Conservation (phyloP, 345 rosid genomes). For the Iberis pinnata region DNA sequence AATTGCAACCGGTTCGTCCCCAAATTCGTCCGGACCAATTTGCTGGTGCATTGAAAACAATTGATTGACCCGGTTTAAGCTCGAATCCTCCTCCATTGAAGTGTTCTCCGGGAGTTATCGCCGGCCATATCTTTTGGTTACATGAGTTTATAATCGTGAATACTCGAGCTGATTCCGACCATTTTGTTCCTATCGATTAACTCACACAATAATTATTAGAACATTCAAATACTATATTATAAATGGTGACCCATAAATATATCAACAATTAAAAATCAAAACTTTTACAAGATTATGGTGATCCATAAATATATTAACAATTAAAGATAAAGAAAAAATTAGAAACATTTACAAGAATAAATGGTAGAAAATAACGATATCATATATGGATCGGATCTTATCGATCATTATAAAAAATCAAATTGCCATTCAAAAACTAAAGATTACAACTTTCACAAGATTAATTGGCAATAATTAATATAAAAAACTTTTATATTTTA, state of each 20-base stretch:
- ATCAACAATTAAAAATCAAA: no score
- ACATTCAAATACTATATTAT: background rate
- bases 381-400: no score
- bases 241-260: background rate
- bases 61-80: constrained; percentile 52
- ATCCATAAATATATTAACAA: no score
- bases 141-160: constrained; percentile 74
- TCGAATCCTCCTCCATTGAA: constrained; percentile 52
- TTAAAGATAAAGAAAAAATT: no score
- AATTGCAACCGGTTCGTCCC: constrained; percentile 75
- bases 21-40: constrained; percentile 91
- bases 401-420: no score
- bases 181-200: constrained; percentile 32
- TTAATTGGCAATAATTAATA: no score
- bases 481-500: no score
- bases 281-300: no score
- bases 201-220: background rate
- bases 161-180: constrained; percentile 39
- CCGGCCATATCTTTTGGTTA: constrained; percentile 71
- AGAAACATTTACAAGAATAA: no score
- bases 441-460: no score
- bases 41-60: constrained; percentile 46
- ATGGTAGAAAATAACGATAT: no score
- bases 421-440: no score
- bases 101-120: constrained; percentile 47